phyloP scores from a whole-genome alignment of 2,329 filamentous ascomycete species.

The Aschersonia sp. region DNA sequence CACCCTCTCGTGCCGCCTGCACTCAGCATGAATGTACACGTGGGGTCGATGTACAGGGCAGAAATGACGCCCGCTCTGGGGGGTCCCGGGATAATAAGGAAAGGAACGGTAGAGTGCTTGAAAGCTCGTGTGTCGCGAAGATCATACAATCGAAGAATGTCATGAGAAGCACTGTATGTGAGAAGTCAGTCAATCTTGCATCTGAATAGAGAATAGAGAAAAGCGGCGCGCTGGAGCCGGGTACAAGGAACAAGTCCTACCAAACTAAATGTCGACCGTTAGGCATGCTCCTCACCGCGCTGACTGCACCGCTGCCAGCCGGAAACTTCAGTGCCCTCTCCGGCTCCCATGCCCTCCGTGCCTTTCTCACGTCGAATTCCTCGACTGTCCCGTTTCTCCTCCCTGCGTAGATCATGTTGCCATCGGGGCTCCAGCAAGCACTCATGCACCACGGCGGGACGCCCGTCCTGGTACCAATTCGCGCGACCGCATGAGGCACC shows the following conservation, averaged over 20 bases:
- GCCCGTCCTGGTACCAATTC: constrained; percentile 57
- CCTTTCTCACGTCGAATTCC: constrained; percentile 79
- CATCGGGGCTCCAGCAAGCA: constrained; percentile 90
- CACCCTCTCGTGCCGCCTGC: constrained; percentile 87
- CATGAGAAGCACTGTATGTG: constrained; percentile 60
- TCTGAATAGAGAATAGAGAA: neutral
- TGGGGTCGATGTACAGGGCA: constrained; percentile 73
- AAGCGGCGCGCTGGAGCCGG: neutral
- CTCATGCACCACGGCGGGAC: constrained; percentile 97
- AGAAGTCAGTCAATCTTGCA: neutral
- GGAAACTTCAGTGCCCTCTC: constrained; percentile 78
- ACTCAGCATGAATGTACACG: constrained; percentile 81
- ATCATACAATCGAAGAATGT: constrained; percentile 89
- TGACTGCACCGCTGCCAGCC: constrained; percentile 77
- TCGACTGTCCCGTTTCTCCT: constrained; percentile 86
- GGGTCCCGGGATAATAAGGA: constrained; percentile 88
- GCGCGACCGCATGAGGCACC: constrained; percentile 60
- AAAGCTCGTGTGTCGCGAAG: constrained; percentile 49
- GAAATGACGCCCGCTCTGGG: constrained; percentile 75
- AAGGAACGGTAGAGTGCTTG: constrained; percentile 73
- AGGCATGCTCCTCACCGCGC: constrained; percentile 76
- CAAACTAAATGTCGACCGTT: constrained; percentile 89
- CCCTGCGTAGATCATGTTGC: constrained; percentile 89
- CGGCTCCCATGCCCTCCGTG: constrained; percentile 50
- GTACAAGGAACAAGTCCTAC: constrained; percentile 11